Conservation (phyloP, 2,329 filamentous ascomycete genomes). For the Fusarium sororula region DNA sequence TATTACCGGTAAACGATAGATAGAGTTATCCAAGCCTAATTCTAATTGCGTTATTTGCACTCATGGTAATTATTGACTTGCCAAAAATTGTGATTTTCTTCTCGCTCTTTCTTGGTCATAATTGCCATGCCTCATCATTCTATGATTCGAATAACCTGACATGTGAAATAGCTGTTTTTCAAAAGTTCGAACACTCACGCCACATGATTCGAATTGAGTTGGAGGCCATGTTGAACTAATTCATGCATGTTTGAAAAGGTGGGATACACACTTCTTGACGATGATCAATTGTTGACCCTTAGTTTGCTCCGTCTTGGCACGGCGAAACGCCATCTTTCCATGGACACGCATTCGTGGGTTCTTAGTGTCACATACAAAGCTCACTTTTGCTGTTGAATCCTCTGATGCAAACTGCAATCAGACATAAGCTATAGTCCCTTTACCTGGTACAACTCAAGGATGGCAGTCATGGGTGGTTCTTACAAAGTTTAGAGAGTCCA, state of each 20-base stretch:
- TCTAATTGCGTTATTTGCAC: neutral
- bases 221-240: neutral
- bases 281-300: neutral
- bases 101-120: neutral
- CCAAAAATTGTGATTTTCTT: neutral
- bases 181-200: neutral
- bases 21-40: too few species aligned
- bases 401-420: neutral
- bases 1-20: neutral
- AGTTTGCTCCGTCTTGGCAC: neutral
- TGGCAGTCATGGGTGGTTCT: neutral
- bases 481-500: neutral
- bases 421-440: neutral
- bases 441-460: neutral
- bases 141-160: neutral
- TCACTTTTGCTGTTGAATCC: neutral
- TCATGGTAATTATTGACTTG: neutral
- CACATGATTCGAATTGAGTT: neutral
- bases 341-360: neutral
- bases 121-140: neutral
- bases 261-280: neutral
- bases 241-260: neutral
- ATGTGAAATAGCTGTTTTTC: neutral
- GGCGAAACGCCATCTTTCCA: neutral
- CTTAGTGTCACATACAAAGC: neutral